A percentile compares a stretch with the other conserved stretches of the same genome.
phyloP scores from a whole-genome alignment of 768 basidiomycete genomes.

The Leccinellum rugosiceps region DNA sequence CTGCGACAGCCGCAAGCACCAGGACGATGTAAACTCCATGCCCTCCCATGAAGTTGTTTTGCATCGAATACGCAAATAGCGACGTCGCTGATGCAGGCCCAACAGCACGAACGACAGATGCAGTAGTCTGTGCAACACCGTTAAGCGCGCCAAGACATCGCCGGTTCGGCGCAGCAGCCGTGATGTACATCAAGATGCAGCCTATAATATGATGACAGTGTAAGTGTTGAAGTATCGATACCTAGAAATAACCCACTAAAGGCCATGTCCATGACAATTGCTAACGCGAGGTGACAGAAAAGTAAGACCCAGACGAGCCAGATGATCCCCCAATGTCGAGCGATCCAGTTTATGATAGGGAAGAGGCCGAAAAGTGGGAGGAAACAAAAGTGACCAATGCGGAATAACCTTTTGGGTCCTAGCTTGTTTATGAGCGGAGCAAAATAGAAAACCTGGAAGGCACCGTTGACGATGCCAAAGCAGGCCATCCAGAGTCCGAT shows the following conservation, averaged over 20 bases:
- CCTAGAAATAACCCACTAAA: slow-evolving; percentile 23
- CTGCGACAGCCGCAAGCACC: slow-evolving; percentile 10
- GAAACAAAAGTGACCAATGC: slow-evolving; percentile 25
- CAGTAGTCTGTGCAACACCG: slow-evolving; percentile 39
- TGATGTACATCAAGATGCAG: slow-evolving; percentile 68
- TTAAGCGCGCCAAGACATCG: slow-evolving; percentile 67
- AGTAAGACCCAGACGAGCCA: slow-evolving; percentile 29
- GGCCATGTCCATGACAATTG: slow-evolving; percentile 27
- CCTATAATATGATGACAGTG: slow-evolving; percentile 35
- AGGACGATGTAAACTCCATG: slow-evolving; percentile 34
- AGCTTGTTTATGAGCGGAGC: slow-evolving; percentile 27
- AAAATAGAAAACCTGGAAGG: slow-evolving; percentile 34
- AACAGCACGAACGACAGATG: slow-evolving; percentile 31
- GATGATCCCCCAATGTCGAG: slow-evolving; percentile 19
- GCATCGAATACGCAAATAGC: slow-evolving; percentile 37
- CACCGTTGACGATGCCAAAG: slow-evolving; percentile 32
- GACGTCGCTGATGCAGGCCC: slow-evolving; percentile 34
- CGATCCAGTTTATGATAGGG: slow-evolving; percentile 29
- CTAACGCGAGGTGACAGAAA: slow-evolving; percentile 21
- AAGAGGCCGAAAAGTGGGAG: slow-evolving; percentile 32
- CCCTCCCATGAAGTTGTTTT: slow-evolving; percentile 35
- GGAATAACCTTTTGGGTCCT: slow-evolving; percentile 34
- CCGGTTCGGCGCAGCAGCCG: slow-evolving; percentile 61
- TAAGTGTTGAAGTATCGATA: background rate
- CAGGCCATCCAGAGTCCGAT: slow-evolving; percentile 38